Base-by-base conservation (phyloP, 352 stramenopile species). In the Globisporangium solare region DNA sequence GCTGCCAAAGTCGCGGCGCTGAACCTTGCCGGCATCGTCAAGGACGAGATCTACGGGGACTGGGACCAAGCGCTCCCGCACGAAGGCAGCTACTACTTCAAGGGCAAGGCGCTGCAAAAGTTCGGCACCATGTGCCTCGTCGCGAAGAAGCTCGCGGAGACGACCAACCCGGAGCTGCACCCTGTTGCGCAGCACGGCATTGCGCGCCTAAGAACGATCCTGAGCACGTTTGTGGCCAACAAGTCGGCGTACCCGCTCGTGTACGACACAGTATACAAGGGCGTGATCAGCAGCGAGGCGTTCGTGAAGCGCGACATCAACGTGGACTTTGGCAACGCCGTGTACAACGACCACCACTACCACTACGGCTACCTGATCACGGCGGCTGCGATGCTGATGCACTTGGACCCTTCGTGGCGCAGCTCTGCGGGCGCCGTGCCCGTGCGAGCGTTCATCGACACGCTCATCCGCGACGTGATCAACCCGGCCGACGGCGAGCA, bases 31-130 rank as follows among this genome's bases (percentile, higher is more conserved):
- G 64, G 66, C 6, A 59, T 89, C 2, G 62, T 91, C 2, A 56
- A 56, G 0, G 70, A 88, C 32, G 79, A 92, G 66, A 88, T 92
- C 52, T 39, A 90, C 21, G 71, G 67, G n/a, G 66, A 87, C 32
- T 94, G 83, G 83, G 60, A 67, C 15, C 47, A 56, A 42, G 51
- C 69, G 8, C 54, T 91, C 41, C 78, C 77, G 7, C 63, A 68
- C 22, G 73, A 88, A 63, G 81, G 74, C 22, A 89, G 79, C 58
- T 93, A 93, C 63, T 93, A 93, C 69, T 93, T 93, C 59, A 91
- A 89, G 55, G 81, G 83, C 45, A 93, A 93, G 41, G 55, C 73
- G 12, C 54, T 90, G 20, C 83, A 93, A 51, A 91, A 91, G 65
- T 89, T 83, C 49, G 81, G 75, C 3, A 84, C 73, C 0, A 87